Base-by-base conservation (phyloP, 164 flowering plant genomes). In the Litsea cubeba region DNA sequence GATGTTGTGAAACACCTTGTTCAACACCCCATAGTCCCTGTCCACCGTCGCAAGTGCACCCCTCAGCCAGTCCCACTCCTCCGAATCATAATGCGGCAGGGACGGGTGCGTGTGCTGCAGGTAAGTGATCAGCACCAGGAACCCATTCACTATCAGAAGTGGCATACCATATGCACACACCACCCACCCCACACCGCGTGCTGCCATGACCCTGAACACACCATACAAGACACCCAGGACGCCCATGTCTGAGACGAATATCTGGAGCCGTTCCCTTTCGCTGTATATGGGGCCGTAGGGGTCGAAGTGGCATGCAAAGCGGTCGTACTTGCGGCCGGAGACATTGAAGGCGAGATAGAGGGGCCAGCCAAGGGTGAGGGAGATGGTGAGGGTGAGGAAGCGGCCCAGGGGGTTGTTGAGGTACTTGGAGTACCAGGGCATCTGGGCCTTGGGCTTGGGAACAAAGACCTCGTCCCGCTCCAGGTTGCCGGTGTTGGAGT, bases 21-120 rank as follows among this genome's bases (percentile, higher is more conserved):
- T 92, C 71, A 92, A 70, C 62, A 92, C 69, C 1, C 97, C 97
- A 28, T 86, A 92, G 65, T 90, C 93, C 40, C 97, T 76, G 72
- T 92, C 97, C 6, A 88, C 89, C 0, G 97, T 92, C 2, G 97
- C 88, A 68, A 92, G 73, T 5, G 97, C 97, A n/a, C 97, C 97
- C 64, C 92, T 74, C 65, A 92, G 71, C 97, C 97, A 92, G 62
- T 92, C 97, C 97, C 97, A 92, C 76, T 92, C 97, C 0, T 88
- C 78, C 0, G 91, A 84, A 60, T 90, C 88, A 63, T 92, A 92
- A 30, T 90, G 97, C 0, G 97, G 97, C 79, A 92, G 68, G 0
- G 93, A 67, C 1, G 95, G 90, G 80, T 92, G 97, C 12, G 97
- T 92, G 81, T 92, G 97, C 81, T 92, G 97, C 83, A 90, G 77